phyloP scores from a whole-genome alignment of 371 early-diverging fungal genomes.

The Apophysomyces ossiformis region DNA sequence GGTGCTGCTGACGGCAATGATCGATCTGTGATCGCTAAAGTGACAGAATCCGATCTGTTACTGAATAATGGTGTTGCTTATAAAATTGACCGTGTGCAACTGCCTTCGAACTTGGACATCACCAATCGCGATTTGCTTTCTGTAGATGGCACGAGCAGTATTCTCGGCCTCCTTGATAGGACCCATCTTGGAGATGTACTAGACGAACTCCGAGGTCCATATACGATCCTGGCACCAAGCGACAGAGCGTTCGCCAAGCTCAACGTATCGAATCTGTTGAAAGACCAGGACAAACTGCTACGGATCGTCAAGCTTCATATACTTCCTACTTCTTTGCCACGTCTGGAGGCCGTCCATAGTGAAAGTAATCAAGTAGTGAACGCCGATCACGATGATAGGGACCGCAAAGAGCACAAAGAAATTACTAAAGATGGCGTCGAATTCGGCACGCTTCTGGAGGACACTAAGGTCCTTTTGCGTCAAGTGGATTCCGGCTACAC shows the following conservation, averaged over 20 bases:
- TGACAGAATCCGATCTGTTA: slow-evolving; percentile 41
- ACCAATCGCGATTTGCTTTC: slow-evolving; percentile 50
- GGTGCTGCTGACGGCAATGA: slow-evolving; percentile 40
- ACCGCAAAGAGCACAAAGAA: slow-evolving; percentile 14
- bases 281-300: slow-evolving; percentile 46
- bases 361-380: slow-evolving; percentile 3
- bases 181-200: slow-evolving; percentile 44
- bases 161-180: slow-evolving; percentile 45
- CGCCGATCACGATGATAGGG: slow-evolving; percentile 7
- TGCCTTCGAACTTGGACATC: slow-evolving; percentile 50
- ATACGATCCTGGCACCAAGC: slow-evolving; percentile 58
- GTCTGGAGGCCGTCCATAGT: slow-evolving; percentile 15
- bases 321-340: slow-evolving; percentile 46
- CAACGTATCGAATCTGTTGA: slow-evolving; percentile 39
- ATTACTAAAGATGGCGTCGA: slow-evolving; percentile 26
- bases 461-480: slow-evolving; percentile 29
- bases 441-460: slow-evolving; percentile 33
- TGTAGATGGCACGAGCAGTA: slow-evolving; percentile 40
- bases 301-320: slow-evolving; percentile 56
- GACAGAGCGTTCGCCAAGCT: slow-evolving; percentile 59
- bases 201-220: slow-evolving; percentile 31
- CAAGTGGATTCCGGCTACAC: slow-evolving; percentile 24
- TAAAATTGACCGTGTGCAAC: slow-evolving; percentile 53
- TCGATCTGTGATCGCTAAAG: slow-evolving; percentile 34
- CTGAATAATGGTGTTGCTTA: slow-evolving; percentile 59